These are phyloP conservation scores for Paracorniculantispora psalliotae DNA, from an alignment of 2,329 filamentous ascomycete genomes.

Conservation along the genomic window DNA sequence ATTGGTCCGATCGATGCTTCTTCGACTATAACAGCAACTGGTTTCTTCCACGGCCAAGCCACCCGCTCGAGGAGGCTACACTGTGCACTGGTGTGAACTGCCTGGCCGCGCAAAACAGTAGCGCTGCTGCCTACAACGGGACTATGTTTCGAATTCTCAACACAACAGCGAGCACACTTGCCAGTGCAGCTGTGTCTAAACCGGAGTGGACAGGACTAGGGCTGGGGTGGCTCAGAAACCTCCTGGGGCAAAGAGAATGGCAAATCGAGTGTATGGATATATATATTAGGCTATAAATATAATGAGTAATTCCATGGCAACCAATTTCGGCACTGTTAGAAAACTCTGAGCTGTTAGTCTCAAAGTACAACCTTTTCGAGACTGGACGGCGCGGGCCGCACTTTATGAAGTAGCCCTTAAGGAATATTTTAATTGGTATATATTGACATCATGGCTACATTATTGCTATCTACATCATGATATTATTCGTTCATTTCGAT, in stretches of 20 bases:
- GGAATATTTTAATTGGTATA: background rate
- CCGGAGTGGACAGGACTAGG: constrained; percentile 71
- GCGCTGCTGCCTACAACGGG: constrained; percentile 38
- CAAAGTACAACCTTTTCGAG: too few species aligned
- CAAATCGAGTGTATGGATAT: constrained; percentile 87
- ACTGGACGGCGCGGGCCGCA: too few species aligned
- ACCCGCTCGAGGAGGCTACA: constrained; percentile 20
- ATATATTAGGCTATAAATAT: constrained; percentile 62
- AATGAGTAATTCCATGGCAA: too few species aligned
- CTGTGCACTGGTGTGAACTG: constrained; percentile 23
- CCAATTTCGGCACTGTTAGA: too few species aligned
- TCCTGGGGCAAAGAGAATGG: constrained; percentile 82
- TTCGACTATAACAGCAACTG: constrained; percentile 90
- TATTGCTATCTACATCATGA: constrained; percentile 13
- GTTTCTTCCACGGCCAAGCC: constrained; percentile 70
- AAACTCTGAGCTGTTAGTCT: too few species aligned
- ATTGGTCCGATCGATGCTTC: constrained; percentile 86
- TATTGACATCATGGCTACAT: constrained; percentile 5
- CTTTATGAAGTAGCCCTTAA: background rate
- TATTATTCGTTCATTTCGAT: constrained; percentile 10
- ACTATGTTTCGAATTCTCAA: constrained; percentile 56
- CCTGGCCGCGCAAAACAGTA: background rate
- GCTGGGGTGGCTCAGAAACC: constrained; percentile 77
- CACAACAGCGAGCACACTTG: constrained; percentile 64
- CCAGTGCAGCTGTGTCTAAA: constrained; percentile 61